phyloP scores from a whole-genome alignment of 208 protist species.

The Leishmania martiniquensis region DNA sequence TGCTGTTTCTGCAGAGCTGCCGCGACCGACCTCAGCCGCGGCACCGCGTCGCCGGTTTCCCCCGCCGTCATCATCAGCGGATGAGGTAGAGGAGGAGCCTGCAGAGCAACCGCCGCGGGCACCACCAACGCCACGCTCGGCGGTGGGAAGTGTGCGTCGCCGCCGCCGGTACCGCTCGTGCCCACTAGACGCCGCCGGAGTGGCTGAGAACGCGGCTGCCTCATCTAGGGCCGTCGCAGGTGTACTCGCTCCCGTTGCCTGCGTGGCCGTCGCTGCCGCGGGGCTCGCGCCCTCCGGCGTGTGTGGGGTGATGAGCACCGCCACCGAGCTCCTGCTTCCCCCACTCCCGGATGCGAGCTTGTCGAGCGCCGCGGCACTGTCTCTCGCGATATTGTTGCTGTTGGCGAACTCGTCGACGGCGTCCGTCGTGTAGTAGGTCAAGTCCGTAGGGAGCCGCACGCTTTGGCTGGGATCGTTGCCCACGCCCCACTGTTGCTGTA shows the following conservation, averaged over 20 bases:
- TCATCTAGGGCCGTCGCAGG: background rate
- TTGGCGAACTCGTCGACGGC: slow-evolving; percentile 33
- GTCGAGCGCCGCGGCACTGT: too few species aligned
- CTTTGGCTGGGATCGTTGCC: background rate
- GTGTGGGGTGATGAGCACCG: background rate
- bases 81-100: background rate
- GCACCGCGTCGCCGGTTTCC: background rate
- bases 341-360: background rate
- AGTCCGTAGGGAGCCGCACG: background rate
- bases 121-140: background rate
- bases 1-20: background rate
- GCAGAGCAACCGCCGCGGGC: background rate
- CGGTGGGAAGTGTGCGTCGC: background rate
- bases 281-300: background rate
- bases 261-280: background rate
- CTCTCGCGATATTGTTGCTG: background rate
- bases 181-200: background rate
- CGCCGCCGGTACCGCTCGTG: background rate
- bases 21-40: too few species aligned
- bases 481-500: background rate
- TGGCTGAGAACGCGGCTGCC: background rate
- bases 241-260: background rate
- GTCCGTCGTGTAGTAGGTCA: slow-evolving; percentile 42
- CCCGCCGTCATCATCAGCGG: background rate
- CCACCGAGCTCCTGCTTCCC: background rate